Conservation (phyloP, 345 rosid species). For the Linum usitatissimum region DNA sequence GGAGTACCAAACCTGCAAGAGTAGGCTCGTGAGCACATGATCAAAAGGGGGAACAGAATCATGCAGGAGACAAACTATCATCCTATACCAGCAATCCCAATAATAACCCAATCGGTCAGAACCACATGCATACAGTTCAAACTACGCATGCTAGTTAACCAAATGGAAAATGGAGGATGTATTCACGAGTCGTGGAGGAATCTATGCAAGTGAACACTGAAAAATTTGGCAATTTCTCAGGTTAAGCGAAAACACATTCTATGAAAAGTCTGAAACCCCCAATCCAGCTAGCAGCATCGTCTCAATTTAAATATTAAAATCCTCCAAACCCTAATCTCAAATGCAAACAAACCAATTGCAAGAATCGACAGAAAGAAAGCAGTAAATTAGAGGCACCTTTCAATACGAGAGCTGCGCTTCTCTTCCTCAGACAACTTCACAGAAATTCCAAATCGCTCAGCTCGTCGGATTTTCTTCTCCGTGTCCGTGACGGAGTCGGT, state of each 20-base stretch:
- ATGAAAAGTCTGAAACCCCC: neutral
- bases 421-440: neutral
- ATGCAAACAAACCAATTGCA: neutral
- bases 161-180: too few species aligned
- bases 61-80: neutral
- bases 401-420: slow-evolving; percentile 13
- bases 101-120: neutral
- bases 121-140: too few species aligned
- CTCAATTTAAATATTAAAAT: neutral
- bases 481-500: neutral
- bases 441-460: slow-evolving; percentile 1
- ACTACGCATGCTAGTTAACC: too few species aligned
- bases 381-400: slow-evolving; percentile 34
- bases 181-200: too few species aligned
- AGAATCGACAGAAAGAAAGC: neutral
- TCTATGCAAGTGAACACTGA: too few species aligned
- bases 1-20: slow-evolving; percentile 65
- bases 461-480: slow-evolving; percentile 1
- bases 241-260: neutral
- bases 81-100: neutral
- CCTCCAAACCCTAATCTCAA: neutral
- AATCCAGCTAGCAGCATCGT: neutral
- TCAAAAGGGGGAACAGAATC: neutral
- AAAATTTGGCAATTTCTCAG: neutral
- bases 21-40: neutral